Evolutionary conservation across 2,329 filamentous ascomycete species (phyloP).

Genomic region (Fusarium devonianum): DNA sequence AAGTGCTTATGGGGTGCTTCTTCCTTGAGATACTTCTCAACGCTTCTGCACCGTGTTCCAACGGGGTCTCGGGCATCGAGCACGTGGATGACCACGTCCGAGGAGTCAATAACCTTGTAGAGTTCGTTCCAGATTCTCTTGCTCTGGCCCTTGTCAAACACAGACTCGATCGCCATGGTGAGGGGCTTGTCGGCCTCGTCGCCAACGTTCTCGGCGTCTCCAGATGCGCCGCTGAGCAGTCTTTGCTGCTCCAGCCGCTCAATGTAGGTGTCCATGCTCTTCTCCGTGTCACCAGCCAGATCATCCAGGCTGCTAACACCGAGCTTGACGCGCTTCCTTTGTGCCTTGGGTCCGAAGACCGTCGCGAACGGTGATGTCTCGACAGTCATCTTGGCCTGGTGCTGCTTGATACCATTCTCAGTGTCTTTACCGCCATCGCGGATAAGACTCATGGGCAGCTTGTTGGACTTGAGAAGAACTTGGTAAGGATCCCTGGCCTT

Average conservation of each 20-base stretch:
- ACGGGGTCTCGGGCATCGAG: constrained; percentile 88
- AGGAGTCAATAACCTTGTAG: constrained; percentile 93
- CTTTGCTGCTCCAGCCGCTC: constrained; percentile 82
- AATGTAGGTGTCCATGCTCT: constrained; percentile 81
- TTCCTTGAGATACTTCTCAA: constrained; percentile 88
- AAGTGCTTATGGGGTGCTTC: constrained; percentile 97
- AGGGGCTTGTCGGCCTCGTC: constrained; percentile 50
- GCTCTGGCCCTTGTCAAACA: constrained; percentile 93
- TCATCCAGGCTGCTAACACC: constrained; percentile 83
- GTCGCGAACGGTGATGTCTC: constrained; percentile 86
- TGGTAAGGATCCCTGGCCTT: constrained; percentile 90
- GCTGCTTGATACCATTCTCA: constrained; percentile 86
- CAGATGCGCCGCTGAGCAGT: constrained; percentile 75
- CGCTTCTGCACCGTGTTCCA: constrained; percentile 81
- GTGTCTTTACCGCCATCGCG: constrained; percentile 72
- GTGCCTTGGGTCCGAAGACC: constrained; percentile 92
- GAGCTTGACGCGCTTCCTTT: constrained; percentile 91
- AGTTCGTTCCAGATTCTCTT: constrained; percentile 98
- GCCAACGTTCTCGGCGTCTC: constrained; percentile 60
- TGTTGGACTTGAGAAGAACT: constrained; percentile 95
- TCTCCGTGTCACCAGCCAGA: constrained; percentile 78
- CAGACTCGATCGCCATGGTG: constrained; percentile 76
- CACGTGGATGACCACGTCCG: constrained; percentile 95
- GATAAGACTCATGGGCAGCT: constrained; percentile 94
- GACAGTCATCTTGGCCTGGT: constrained; percentile 91